A percentile compares a stretch with the other conserved stretches of the same genome.
These are phyloP conservation scores for Apiotrichum sp. DNA, from an alignment of 1,284 basidiomycete species.

Conservation along the genomic window DNA sequence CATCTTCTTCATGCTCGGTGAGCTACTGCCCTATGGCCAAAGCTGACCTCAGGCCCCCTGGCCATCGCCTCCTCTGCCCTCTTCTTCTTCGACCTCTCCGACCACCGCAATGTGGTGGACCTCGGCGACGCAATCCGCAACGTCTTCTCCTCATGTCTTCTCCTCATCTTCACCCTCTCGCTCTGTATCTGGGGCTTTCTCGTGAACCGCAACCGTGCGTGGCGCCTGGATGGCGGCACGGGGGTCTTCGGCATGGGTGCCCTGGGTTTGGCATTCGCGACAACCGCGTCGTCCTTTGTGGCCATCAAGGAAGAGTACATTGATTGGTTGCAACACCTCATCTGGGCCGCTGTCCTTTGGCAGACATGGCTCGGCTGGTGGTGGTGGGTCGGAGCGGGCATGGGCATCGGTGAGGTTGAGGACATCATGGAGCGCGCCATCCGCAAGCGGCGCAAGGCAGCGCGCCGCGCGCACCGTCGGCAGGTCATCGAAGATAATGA, in stretches of 20 bases:
- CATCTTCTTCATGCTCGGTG: conserved; percentile 77
- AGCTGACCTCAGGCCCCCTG: conserved; percentile 58
- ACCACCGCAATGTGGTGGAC: conserved; percentile 50
- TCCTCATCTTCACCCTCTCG: conserved; percentile 83
- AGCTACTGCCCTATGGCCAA: conserved; percentile 10
- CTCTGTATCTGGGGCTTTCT: conserved; percentile 90
- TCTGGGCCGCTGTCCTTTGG: conserved; percentile 85
- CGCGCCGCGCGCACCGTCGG: conserved; percentile 11
- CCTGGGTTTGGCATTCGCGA: conserved; percentile 66
- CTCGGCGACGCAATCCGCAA: conserved; percentile 78
- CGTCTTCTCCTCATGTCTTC: conserved; percentile 90
- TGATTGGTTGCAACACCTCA: conserved; percentile 74
- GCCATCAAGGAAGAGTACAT: conserved; percentile 78
- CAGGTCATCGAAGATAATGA: conserved; percentile 6
- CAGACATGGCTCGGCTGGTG: conserved; percentile 81
- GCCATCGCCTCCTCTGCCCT: conserved; percentile 78
- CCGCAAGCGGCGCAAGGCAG: conserved; percentile 36
- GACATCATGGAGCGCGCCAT: conserved; percentile 45
- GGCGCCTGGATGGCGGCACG: conserved; percentile 92
- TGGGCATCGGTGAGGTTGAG: conserved; percentile 54
- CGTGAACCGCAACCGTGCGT: conserved; percentile 84
- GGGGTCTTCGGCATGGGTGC: conserved; percentile 86
- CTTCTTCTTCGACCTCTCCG: conserved; percentile 69
- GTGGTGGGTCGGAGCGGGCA: conserved; percentile 95
- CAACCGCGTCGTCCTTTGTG: conserved; percentile 75